Percentiles rank a stretch among this genome's conserved stretches.
These are phyloP conservation scores for Fragaria iinumae DNA, from an alignment of 306 rosid genomes.

Conservation along the genomic window DNA sequence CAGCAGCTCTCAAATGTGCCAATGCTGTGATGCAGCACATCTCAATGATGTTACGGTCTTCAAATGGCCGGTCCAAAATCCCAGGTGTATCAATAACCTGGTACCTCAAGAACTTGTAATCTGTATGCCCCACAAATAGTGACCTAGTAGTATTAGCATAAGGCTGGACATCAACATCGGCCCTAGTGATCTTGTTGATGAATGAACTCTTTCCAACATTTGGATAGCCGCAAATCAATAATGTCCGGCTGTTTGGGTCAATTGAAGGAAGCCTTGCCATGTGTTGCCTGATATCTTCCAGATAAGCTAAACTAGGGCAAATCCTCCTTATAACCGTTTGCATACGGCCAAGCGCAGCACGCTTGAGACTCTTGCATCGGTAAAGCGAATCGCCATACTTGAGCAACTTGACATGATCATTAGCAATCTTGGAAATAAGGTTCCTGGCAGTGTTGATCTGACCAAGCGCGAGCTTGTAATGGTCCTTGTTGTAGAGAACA, in stretches of 20 bases:
- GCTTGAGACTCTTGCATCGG: constrained; percentile 79
- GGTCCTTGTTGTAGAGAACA: constrained; percentile 15
- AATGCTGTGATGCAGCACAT: constrained; percentile 92
- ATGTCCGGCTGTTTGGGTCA: constrained; percentile 74
- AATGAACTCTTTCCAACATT: constrained; percentile 94
- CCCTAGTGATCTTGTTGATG: constrained; percentile 79
- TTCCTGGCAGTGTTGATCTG: constrained; percentile 1
- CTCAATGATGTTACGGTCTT: constrained; percentile 87
- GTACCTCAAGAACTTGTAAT: constrained; percentile 78
- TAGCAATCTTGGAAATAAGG: constrained; percentile 49
- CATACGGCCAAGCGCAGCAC: constrained; percentile 96
- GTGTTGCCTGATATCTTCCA: constrained; percentile 85
- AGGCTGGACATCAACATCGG: constrained; percentile 36
- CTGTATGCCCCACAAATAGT: constrained; percentile 86
- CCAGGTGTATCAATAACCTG: constrained; percentile 94
- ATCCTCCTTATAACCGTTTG: constrained; percentile 83
- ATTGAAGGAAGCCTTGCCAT: constrained; percentile 92
- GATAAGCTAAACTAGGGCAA: constrained; percentile 81
- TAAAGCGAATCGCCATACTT: constrained; percentile 85
- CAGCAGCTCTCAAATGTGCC: constrained; percentile 34
- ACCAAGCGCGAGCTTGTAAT: constrained; percentile 3
- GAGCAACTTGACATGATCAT: constrained; percentile 72
- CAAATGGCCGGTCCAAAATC: constrained; percentile 88
- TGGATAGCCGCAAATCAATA: constrained; percentile 86
- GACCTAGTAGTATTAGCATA: constrained; percentile 95